These are phyloP conservation scores for Mortierella sp. DNA, from an alignment of 371 early-diverging fungal species.

Conservation along the genomic window DNA sequence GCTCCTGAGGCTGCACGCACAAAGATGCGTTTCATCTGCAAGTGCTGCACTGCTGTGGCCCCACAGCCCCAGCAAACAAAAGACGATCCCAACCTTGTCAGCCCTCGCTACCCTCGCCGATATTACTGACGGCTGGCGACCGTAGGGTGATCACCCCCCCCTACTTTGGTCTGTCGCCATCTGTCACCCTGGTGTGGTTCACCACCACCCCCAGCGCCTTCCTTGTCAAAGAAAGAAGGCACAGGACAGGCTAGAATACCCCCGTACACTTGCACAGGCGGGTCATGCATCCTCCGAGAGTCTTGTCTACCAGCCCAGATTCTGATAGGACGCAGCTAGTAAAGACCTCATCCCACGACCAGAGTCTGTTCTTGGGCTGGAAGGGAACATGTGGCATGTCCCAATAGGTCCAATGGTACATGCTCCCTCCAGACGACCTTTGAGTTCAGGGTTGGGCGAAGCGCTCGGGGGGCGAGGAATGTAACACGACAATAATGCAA, in stretches of 20 bases:
- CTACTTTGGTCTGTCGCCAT: too few species aligned
- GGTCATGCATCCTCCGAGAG: slow-evolving; percentile 6
- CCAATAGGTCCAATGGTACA: not conserved
- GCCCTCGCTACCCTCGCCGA: too few species aligned
- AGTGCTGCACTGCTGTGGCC: too few species aligned
- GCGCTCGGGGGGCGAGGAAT: slow-evolving; percentile 1
- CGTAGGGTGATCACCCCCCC: too few species aligned
- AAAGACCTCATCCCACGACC: not conserved
- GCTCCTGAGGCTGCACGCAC: not conserved
- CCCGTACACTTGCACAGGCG: not conserved
- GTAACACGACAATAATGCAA: too few species aligned
- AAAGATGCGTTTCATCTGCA: too few species aligned
- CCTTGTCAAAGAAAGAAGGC: not conserved
- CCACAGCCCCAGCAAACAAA: too few species aligned
- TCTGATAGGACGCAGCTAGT: slow-evolving; percentile 17
- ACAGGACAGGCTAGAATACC: slow-evolving; percentile 18
- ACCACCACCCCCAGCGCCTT: not conserved
- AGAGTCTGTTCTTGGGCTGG: slow-evolving; percentile 12
- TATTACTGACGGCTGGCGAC: too few species aligned
- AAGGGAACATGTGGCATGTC: slow-evolving; percentile 13
- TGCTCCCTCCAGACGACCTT: too few species aligned
- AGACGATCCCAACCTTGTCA: too few species aligned
- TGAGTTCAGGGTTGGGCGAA: not conserved
- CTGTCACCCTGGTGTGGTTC: too few species aligned
- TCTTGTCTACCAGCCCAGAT: slow-evolving; percentile 16